Base-by-base conservation (phyloP, 1,284 basidiomycete species). In the Lignosus rhinocerotis region DNA sequence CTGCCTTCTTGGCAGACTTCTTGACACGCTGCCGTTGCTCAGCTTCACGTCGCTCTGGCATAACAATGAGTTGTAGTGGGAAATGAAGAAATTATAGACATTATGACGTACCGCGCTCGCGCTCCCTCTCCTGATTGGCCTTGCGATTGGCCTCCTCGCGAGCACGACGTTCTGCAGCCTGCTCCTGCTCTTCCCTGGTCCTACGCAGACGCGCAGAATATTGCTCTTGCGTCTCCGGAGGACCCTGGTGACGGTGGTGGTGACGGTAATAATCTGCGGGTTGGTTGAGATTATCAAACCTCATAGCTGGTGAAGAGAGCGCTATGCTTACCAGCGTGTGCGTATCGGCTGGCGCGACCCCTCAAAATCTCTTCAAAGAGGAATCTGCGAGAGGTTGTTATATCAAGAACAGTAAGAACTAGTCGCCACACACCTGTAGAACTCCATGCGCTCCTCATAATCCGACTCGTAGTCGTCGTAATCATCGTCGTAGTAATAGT, bases 21-120 rank as follows among this genome's bases (percentile, higher is more conserved):
- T 86, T 88, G 5, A 70, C 71, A 68, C 81, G 82, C 65, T 86
- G 83, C 41, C 87, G 79, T 58, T 78, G 69, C 63, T 85, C 85
- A 6, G 85, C 82, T 34, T 78, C 80, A 53, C 73, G 68, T 46
- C 79, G 83, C 79, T 86, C 70, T 73, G 54, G 56, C n/a, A 16
- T 14, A 19, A 51, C 25, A 55, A 41, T 45, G 46, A 41, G 56
- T 14, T 53, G 52, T 47, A 25, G 17, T 33, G 17, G 21, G 5
- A 25, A 11, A 25, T n/a, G 21, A 16, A 38, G n/a, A 41, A 36
- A 3, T 5, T 31, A 31, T 12, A 55, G 9, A 44, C 25, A 53
- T 12, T 2, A 53, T 41, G n/a, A 58, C 66, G 33, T 50, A 85
- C 85, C 84, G 75, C 76, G 72, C 66, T 81, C 78, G 36, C 84